Conservation (phyloP, 2,329 filamentous ascomycete species). For the Daldinia sp. region DNA sequence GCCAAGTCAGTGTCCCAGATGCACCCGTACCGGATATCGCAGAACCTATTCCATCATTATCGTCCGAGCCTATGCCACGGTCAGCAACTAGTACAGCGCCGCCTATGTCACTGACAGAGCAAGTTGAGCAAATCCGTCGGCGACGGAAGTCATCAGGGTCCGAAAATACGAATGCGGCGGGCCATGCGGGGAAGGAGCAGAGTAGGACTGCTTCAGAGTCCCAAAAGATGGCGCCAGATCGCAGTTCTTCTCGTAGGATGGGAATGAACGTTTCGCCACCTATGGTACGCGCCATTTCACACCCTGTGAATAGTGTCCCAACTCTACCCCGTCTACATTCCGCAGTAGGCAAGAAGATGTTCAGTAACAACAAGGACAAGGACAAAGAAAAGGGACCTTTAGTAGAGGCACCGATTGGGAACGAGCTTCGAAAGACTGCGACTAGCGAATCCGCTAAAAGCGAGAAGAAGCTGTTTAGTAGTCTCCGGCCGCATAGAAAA, state of each 20-base stretch:
- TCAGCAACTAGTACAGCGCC: conserved; percentile 3
- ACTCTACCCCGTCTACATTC: conserved; percentile 58
- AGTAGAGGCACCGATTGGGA: conserved; percentile 40
- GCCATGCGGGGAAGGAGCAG: conserved; percentile 37
- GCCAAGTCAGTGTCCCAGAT: conserved; percentile 25
- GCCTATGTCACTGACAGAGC: conserved; percentile 43
- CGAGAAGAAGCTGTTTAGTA: conserved; percentile 73
- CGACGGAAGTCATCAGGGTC: conserved; percentile 53
- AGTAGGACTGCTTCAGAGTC: conserved; percentile 25
- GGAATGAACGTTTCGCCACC: conserved; percentile 60
- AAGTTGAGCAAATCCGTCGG: conserved; percentile 55
- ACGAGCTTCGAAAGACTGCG: conserved; percentile 46
- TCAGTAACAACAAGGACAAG: conserved; percentile 45
- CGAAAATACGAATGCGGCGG: conserved; percentile 43
- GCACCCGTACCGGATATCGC: conserved; percentile 36
- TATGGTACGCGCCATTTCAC: conserved; percentile 62
- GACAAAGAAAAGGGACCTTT: conserved; percentile 41
- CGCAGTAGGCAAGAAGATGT: conserved; percentile 52
- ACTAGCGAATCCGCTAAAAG: conserved; percentile 56
- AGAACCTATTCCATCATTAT: conserved; percentile 32
- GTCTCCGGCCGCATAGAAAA: conserved; percentile 71
- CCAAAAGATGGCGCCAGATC: conserved; percentile 45
- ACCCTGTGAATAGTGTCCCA: conserved; percentile 53
- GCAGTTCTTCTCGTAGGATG: conserved; percentile 54
- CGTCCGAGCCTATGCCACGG: conserved; percentile 35